Evolutionary conservation across 225 moss, liverwort and hornwort species (phyloP).

Genomic region (Pseudoscleropodium purum): DNA sequence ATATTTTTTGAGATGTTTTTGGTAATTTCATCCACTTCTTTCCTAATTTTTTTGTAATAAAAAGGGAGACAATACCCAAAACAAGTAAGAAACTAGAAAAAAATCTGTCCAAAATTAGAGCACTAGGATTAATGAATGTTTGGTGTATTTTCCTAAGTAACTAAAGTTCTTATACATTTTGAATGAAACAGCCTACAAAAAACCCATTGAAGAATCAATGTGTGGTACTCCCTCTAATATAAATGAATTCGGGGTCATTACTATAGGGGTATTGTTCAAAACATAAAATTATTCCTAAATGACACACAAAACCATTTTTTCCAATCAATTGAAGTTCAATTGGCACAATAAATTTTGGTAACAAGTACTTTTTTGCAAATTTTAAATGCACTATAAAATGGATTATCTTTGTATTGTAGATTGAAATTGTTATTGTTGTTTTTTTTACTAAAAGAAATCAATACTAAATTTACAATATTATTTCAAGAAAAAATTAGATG

Average conservation of each 20-base stretch:
- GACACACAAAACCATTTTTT: background rate
- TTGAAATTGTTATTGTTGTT: background rate
- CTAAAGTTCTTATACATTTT: background rate
- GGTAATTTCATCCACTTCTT: background rate
- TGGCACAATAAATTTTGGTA: background rate
- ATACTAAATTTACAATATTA: background rate
- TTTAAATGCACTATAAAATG: background rate
- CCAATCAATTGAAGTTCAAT: background rate
- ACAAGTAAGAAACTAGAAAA: accelerated
- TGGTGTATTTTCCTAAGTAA: background rate
- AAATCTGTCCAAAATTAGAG: accelerated
- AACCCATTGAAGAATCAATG: background rate
- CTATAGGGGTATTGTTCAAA: accelerated
- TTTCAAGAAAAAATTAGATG: too few species aligned
- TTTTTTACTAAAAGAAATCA: too few species aligned
- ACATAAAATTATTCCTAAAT: background rate
- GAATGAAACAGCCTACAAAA: too few species aligned
- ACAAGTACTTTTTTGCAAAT: background rate
- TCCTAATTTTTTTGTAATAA: background rate
- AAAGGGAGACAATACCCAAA: background rate
- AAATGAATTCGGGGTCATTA: background rate
- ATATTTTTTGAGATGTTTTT: background rate
- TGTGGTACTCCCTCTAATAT: too few species aligned
- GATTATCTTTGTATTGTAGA: background rate
- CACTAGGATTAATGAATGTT: background rate